Percentiles rank a stretch among this genome's conserved stretches.
Evolutionary conservation across 176 grass and related monocot genomes (phyloP).

Genomic region (Juncus inflexus): DNA sequence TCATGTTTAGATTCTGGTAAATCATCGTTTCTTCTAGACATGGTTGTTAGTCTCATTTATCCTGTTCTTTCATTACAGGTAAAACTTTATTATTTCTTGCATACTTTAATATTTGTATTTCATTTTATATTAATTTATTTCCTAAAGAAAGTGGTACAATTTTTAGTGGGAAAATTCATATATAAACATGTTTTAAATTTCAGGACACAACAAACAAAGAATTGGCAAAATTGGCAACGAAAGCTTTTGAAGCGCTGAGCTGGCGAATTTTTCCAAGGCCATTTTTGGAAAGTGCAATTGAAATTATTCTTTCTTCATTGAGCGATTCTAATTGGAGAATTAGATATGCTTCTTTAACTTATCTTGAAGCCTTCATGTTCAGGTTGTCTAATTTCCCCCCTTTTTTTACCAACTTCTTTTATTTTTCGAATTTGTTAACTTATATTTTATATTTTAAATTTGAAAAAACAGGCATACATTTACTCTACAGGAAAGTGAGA

Average conservation of each 20-base stretch:
- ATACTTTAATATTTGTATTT: not conserved
- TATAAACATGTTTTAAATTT: slow-evolving; percentile 7
- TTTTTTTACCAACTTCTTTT: not conserved
- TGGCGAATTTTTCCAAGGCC: slow-evolving; percentile 66
- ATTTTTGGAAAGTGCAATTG: slow-evolving; percentile 73
- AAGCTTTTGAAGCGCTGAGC: slow-evolving; percentile 83
- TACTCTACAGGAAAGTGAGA: slow-evolving; percentile 62
- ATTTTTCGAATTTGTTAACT: too few species aligned
- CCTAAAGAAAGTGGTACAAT: too few species aligned
- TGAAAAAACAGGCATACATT: slow-evolving; percentile 65
- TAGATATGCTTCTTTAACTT: slow-evolving; percentile 74
- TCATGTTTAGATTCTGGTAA: slow-evolving; percentile 81
- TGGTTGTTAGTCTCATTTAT: slow-evolving; percentile 57
- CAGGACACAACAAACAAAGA: slow-evolving; percentile 97
- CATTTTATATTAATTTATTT: too few species aligned
- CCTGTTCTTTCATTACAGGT: slow-evolving; percentile 92
- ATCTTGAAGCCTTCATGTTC: slow-evolving; percentile 74
- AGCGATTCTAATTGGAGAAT: slow-evolving; percentile 86
- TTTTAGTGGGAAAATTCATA: too few species aligned
- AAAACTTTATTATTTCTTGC: slow-evolving; percentile 7
- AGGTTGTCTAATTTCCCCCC: slow-evolving; percentile 39
- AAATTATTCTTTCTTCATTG: slow-evolving; percentile 62
- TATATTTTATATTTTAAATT: too few species aligned
- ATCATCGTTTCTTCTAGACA: slow-evolving; percentile 77
- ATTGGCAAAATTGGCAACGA: slow-evolving; percentile 70